Conservation (phyloP, 352 stramenopile species). For the Phytophthora syringae region DNA sequence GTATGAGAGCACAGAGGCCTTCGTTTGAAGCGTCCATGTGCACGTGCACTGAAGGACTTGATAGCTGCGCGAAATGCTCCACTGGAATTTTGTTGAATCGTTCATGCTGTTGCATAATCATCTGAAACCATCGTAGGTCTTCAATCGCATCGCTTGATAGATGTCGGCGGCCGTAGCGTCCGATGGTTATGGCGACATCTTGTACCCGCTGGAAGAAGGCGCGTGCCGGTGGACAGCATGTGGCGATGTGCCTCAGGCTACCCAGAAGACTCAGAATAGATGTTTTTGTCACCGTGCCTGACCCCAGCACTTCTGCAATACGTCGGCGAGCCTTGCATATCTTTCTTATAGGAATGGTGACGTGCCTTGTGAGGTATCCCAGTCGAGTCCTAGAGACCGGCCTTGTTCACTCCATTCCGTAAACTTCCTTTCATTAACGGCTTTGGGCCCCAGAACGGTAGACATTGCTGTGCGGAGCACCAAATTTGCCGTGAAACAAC, state of each 20-base stretch:
- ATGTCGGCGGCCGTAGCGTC: neutral
- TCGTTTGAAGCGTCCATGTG: conserved; percentile 11
- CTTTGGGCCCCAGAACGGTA: neutral
- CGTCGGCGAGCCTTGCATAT: neutral
- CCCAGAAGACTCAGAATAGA: neutral
- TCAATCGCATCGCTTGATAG: neutral
- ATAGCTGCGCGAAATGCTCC: neutral
- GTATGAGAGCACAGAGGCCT: neutral
- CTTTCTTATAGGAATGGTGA: neutral
- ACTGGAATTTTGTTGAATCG: neutral
- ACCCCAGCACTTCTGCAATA: neutral
- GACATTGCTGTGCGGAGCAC: neutral
- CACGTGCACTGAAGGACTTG: conserved; percentile 1
- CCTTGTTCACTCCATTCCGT: neutral
- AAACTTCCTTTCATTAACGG: neutral
- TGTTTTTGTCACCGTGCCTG: neutral
- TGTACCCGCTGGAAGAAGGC: neutral
- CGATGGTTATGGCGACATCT: neutral
- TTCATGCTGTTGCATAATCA: neutral
- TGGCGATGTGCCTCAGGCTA: neutral
- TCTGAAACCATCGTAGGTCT: neutral
- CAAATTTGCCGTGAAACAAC: neutral
- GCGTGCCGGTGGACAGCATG: neutral
- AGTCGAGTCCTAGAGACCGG: neutral
- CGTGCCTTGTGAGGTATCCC: neutral